Conservation (phyloP, 768 basidiomycete genomes). For the Lyophyllum decastes region DNA sequence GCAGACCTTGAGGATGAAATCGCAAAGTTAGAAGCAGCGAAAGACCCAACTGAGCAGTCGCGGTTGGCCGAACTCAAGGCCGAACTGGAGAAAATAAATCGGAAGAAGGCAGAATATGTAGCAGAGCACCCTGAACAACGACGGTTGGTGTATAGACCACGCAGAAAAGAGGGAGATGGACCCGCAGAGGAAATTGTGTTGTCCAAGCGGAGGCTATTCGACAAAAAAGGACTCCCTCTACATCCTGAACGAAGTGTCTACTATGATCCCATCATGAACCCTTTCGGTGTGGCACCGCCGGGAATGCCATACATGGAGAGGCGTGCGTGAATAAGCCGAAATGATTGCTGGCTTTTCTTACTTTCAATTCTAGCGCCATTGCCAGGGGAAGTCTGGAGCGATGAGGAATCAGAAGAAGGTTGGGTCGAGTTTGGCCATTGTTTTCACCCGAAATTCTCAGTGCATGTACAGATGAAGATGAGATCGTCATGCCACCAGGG, state of each 20-base stretch:
- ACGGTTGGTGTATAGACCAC: conserved; percentile 73
- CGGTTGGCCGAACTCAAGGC: conserved; percentile 70
- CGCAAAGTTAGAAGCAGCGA: conserved; percentile 55
- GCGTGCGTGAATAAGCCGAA: conserved; percentile 52
- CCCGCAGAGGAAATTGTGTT: conserved; percentile 38
- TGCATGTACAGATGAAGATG: conserved; percentile 47
- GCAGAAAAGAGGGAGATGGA: conserved; percentile 47
- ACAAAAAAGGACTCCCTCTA: conserved; percentile 81
- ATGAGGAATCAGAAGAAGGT: conserved; percentile 56
- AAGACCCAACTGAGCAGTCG: conserved; percentile 52
- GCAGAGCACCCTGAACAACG: conserved; percentile 92
- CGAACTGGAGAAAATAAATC: conserved; percentile 79
- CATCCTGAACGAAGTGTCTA: conserved; percentile 94
- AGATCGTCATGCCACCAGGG: conserved; percentile 65
- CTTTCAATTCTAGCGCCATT: conserved; percentile 45
- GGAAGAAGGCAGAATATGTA: conserved; percentile 91
- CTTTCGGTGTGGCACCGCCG: conserved; percentile 90
- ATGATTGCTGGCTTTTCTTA: not conserved
- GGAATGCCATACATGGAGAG: conserved; percentile 95
- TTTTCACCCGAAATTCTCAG: conserved; percentile 5
- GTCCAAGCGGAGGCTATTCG: conserved; percentile 67
- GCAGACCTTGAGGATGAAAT: conserved; percentile 85
- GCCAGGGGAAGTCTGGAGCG: conserved; percentile 64
- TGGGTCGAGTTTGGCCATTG: not conserved
- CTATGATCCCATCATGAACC: conserved; percentile 92